Evolutionary conservation across 2,329 filamentous ascomycete species (phyloP), one percentile per base, ranked within the genome.

Genomic region (Calonectria hawksworthii): DNA sequence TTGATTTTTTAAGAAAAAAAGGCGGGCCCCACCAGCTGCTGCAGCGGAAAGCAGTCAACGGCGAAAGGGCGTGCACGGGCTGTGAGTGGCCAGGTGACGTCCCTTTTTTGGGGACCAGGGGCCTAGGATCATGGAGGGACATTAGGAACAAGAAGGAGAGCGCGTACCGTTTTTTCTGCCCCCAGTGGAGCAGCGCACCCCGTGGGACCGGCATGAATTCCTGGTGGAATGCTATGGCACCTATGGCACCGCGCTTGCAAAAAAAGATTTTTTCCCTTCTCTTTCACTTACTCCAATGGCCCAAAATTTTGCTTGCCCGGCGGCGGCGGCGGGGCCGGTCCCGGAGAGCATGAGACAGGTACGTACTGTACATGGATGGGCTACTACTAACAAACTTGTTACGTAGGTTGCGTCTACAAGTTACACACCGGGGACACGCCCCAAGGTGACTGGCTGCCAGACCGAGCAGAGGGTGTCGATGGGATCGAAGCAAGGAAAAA

Each of bases 181-280:
- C 38, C 38, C 5, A 30, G 71, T 69, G 66, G 71, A 69, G 66
- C 50, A 28, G 23, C 38, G 26, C 23, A 23, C 32, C 23, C 14
- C 66, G 71, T 73, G 66, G 71, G 66, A 73, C 71, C 71, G 66
- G 66, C 66, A 65, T 65, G 50, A 59, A 66, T 70, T 73, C 52
- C 8, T 26, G 41, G 41, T 51, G 51, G 50, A 68, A 44, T 28
- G 56, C 38, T 36, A 64, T 41, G 36, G 70, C 69, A 50, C 64
- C 38, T 36, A 64, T 41, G 36, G 64, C 69, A 50, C 64, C 70
- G 52, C 61, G 69, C 61, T 21, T 67, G 50, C 28, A 56, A n/a
- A 52, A 72, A 32, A 44, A 41, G 5, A n/a, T 56, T 56, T 65
- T 51, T n/a, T n/a, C n/a, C n/a, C n/a, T n/a, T n/a, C n/a, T n/a